Base-by-base conservation (phyloP, 305 asterid species). In the Fraxinus angustifolia region DNA sequence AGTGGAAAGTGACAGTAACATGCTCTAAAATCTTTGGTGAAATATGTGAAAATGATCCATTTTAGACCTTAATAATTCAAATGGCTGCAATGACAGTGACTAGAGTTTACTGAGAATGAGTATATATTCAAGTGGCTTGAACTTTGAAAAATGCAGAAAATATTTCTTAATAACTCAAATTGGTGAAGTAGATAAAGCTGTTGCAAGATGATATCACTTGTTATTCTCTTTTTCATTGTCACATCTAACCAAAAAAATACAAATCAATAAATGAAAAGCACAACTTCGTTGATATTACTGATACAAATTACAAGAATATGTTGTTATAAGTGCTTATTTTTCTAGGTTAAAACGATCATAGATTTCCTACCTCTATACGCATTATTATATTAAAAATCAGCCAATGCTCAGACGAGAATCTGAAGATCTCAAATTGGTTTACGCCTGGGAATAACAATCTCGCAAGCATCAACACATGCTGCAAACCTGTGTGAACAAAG, bases 401-500 rank as follows among this genome's bases (percentile, higher is more conserved):
- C 98, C 97, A n/a, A 93, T 87, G 90, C 98, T 94, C 80, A 96
- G 82, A 38, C 98, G 96, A 56, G 95, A 88, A 81, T 96, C 98
- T 60, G 88, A 56, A 50, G 90, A 76, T 85, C 94, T 87, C 80
- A 88, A 73, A 90, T 84, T 89, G 70, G 98, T 92, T 93, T 97
- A 26, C 98, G 94, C 86, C 98, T 83, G 2, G 98, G 98, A 53
- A 94, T 80, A 53, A 97, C 99, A 75, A 96, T 94, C 87, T 96
- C 98, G 79, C 99, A 94, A 5, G 98, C 90, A 67, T 96, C 93
- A 11, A 96, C 98, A 35, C 96, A 85, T 62, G 98, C 96, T 11
- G 99, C 99, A 71, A 94, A 94, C 26, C 98, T 86, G 4, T 93
- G 97, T 19, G 98, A 96, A 85, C 99, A 94, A 62, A 96, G 97